phyloP scores from a whole-genome alignment of 352 stramenopile species.

The Phytophthora europaea region DNA sequence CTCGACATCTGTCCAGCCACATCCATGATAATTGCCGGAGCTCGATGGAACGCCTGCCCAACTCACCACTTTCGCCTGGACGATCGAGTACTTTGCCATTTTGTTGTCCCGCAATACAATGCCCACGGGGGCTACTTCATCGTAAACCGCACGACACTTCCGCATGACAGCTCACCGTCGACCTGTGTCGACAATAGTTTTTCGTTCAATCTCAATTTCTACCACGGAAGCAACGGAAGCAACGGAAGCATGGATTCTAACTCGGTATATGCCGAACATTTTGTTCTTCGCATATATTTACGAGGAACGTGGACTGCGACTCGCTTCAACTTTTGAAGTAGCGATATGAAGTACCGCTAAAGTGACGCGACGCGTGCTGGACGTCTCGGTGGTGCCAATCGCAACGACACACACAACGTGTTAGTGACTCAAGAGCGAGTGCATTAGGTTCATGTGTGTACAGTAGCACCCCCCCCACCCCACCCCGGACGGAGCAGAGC shows the following conservation, averaged over 20 bases:
- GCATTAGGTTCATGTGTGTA: background rate
- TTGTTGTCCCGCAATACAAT: slow-evolving; percentile 30
- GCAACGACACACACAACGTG: too few species aligned
- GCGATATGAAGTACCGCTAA: too few species aligned
- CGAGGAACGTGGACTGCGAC: too few species aligned
- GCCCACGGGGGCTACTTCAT: slow-evolving; percentile 25
- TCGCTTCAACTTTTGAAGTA: too few species aligned
- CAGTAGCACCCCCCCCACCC: background rate
- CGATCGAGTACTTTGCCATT: slow-evolving; percentile 16
- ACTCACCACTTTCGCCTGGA: slow-evolving; percentile 24
- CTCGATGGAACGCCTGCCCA: slow-evolving; percentile 28
- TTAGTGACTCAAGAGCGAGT: too few species aligned
- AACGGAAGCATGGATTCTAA: too few species aligned
- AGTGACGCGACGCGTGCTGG: too few species aligned
- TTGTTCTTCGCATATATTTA: too few species aligned
- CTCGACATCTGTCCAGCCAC: slow-evolving; percentile 16
- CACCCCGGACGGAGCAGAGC: slow-evolving; percentile 18
- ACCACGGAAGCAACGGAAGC: too few species aligned
- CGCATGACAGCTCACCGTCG: slow-evolving; percentile 8
- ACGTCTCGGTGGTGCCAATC: too few species aligned
- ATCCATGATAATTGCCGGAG: slow-evolving; percentile 19
- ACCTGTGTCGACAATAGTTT: slow-evolving; percentile 14
- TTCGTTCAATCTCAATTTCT: slow-evolving; percentile 32
- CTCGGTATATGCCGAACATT: too few species aligned
- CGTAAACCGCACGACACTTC: background rate